Evolutionary conservation across 805 yeast genomes (phyloP), one percentile per base, ranked within the genome.

Genomic region (Kuraishia hungarica): DNA sequence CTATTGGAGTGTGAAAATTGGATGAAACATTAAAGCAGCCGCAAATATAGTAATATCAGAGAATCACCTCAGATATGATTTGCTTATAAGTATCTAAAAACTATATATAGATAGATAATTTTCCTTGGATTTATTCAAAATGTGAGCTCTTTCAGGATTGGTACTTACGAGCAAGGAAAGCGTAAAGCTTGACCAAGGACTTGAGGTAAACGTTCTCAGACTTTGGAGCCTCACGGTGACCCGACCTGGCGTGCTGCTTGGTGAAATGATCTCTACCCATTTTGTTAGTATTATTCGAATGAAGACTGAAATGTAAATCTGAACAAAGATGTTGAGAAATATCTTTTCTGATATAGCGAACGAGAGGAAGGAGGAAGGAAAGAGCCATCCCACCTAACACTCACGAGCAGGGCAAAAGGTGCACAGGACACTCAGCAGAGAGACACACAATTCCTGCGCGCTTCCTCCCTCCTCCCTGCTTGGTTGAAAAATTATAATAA

Each of bases 211-310:
- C 97, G 77, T 94, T 94, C 82, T 94, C 97, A 67, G 98, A 93
- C 85, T 90, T 90, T 82, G 99, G 99, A 80, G 97, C 97, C 76
- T 87, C 81, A 83, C 99, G 91, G 90, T 90, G 96, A 80, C 96
- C 86, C 68, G 86, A 80, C 81, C 91, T 89, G 75, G 82, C 84
- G 87, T 94, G 99, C 82, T 90, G 97, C 81, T 93, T 94, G 77
- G 84, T 76, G 80, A 87, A 83, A 83, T 89, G 96, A 83, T 94
- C 98, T 81, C 86, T 89, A 86, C 97, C 98, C 98, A 92, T 92
- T 72, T 70, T 78, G 64, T 53, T 59, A 55, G 56, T 53, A 48
- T 26, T 26, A 22, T 53, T 46, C 28, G 50, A n/a, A 19, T 17
- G 35, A 47, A n/a, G 26, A 21, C 2, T 20, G 17, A 21, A 47